Conservation (phyloP, 2,329 filamentous ascomycete species). For the Blastomyces parvus region DNA sequence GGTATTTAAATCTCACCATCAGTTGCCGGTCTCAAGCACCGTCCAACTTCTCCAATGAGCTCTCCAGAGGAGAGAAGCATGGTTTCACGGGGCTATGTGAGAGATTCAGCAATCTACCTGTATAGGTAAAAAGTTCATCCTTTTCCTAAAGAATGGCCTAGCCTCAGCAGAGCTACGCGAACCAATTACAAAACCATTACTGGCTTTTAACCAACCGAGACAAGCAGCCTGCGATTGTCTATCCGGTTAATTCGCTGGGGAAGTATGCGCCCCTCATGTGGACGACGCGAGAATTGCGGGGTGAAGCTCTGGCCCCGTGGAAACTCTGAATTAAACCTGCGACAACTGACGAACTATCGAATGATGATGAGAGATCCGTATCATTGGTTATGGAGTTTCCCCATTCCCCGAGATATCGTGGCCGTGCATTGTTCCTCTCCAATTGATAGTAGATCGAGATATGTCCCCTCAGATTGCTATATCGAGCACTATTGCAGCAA, state of each 20-base stretch:
- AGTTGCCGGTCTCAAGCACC: not conserved
- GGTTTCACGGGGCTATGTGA: not conserved
- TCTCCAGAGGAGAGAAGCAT: not conserved
- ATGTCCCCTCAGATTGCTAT: not conserved
- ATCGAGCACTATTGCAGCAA: not conserved
- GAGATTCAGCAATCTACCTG: not conserved
- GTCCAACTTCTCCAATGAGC: not conserved
- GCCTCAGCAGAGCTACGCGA: not conserved
- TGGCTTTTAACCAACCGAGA: not conserved
- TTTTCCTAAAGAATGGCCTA: not conserved
- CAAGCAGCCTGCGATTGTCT: not conserved
- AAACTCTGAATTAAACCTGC: not conserved
- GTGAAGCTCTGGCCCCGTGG: not conserved
- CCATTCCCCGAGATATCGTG: not conserved
- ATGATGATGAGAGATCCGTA: not conserved
- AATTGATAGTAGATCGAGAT: not conserved
- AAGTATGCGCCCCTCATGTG: not conserved
- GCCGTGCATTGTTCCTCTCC: not conserved
- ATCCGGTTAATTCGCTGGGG: not conserved
- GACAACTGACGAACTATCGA: not conserved
- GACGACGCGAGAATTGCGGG: not conserved
- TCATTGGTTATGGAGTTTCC: not conserved
- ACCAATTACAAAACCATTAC: not conserved
- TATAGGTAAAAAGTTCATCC: not conserved
- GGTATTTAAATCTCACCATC: not conserved